Base-by-base conservation (phyloP, 306 rosid species). In the Sindora glabra region DNA sequence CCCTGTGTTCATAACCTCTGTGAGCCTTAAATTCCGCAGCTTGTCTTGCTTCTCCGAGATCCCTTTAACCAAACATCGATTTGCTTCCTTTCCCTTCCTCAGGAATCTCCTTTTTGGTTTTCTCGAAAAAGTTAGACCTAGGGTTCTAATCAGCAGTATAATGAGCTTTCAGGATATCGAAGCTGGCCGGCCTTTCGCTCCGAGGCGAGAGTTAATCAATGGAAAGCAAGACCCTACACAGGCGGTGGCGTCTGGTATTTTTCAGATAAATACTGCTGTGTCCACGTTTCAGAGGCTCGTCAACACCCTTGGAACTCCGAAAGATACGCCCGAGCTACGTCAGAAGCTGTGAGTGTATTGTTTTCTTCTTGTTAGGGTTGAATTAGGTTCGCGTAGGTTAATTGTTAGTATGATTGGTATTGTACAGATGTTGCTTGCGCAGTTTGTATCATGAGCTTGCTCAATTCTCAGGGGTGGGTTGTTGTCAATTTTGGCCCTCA, bases 221-320 rank as follows among this genome's bases (percentile, higher is more conserved):
- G 90, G 90, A 41, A 84, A 85, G 57, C 94, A 80, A 41, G 83
- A 90, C 67, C 89, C 97, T 7, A 91, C 95, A 14, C 97, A 91
- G 24, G 97, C 96, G 55, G 92, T 91, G 23, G 96, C 97, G 19
- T 76, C 97, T 6, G 97, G 97, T 38, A 69, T 91, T n/a, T 91
- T 91, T 67, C 97, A 91, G 96, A 91, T 91, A 86, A 91, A 83
- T 68, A 91, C 97, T 26, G 92, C 95, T 12, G 96, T 91, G 11
- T 81, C 91, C 50, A 87, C 97, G 33, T 91, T 91, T 53, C 97
- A 91, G 77, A 76, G 97, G 60, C 97, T 83, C 54, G 97, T 91
- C 63, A 87, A 91, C 74, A 87, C 97, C 73, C 82, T 91, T 56
- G 97, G 97, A n/a, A 91, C 97, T 58, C 97, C 97, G 0, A 91